phyloP scores from a whole-genome alignment of 2,329 filamentous ascomycete genomes.

The Emericellopsis atlantica region DNA sequence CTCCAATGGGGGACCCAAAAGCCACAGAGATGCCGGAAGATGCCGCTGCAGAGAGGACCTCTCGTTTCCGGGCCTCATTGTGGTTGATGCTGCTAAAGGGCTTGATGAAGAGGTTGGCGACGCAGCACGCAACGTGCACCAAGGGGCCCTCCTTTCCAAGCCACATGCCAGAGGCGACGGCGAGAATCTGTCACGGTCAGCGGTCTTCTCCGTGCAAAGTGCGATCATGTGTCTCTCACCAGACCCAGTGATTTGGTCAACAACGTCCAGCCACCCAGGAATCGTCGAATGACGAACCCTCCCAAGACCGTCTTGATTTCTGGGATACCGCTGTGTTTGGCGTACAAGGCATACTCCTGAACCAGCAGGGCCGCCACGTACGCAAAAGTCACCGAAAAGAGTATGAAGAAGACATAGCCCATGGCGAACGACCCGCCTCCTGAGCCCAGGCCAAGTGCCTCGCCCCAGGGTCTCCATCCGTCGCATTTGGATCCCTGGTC shows the following conservation, averaged over 20 bases:
- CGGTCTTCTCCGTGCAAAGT: slow-evolving; percentile 5
- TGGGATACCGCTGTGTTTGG: slow-evolving; percentile 89
- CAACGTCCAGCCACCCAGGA: slow-evolving; percentile 81
- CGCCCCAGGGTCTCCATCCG: slow-evolving; percentile 81
- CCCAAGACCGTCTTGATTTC: slow-evolving; percentile 96
- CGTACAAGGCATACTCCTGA: slow-evolving; percentile 72
- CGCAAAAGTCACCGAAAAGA: slow-evolving; percentile 77
- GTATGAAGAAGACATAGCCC: slow-evolving; percentile 76
- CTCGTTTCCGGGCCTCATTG: slow-evolving; percentile 93
- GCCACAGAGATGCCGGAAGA: slow-evolving; percentile 88
- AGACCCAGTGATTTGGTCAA: slow-evolving; percentile 80
- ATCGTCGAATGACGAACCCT: slow-evolving; percentile 81
- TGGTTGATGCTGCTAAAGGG: slow-evolving; percentile 65
- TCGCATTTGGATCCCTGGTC: slow-evolving; percentile 70
- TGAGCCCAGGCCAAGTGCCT: slow-evolving; percentile 54
- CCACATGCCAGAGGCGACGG: slow-evolving; percentile 92
- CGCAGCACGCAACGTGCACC: slow-evolving; percentile 94
- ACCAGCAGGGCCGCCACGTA: slow-evolving; percentile 68
- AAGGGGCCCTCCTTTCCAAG: slow-evolving; percentile 90
- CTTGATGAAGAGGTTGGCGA: slow-evolving; percentile 88
- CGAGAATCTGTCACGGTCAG: slow-evolving; percentile 53
- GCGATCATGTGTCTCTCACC: slow-evolving; percentile 31
- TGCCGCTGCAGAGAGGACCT: slow-evolving; percentile 84
- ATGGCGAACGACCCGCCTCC: slow-evolving; percentile 64
- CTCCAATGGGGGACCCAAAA: slow-evolving; percentile 87